These are phyloP conservation scores for Schizonepeta tenuifolia DNA, from an alignment of 257 asterid species.

Conservation along the genomic window DNA sequence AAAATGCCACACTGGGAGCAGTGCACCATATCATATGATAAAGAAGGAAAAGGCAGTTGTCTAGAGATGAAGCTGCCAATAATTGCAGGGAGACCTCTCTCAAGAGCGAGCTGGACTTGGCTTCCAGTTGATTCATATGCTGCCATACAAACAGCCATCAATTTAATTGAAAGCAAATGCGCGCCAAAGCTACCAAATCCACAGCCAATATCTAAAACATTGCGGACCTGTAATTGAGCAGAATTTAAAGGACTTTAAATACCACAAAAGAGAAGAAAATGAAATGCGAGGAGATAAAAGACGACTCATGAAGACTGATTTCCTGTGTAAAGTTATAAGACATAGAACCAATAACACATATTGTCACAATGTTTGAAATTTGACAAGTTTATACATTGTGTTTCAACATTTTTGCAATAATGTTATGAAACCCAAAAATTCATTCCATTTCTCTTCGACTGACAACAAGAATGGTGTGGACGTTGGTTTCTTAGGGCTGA, in stretches of 20 bases:
- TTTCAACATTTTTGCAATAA: no score
- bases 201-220: conserved; percentile 88
- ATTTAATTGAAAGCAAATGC: conserved; percentile 79
- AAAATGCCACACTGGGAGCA: conserved; percentile 91
- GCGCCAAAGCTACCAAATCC: conserved; percentile 99
- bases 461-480: no score
- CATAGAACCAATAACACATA: no score
- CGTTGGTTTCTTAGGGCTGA: no score
- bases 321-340: not conserved
- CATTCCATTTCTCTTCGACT: no score
- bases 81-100: conserved; percentile 98
- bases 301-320: not conserved
- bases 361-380: no score
- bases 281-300: not conserved
- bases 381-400: no score
- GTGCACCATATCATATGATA: conserved; percentile 95
- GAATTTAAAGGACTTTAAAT: conserved; percentile 27
- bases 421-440: no score
- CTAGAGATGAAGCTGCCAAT: conserved; percentile 79
- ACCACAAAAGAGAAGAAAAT: not conserved
- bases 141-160: conserved; percentile 95
- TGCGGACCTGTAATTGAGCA: conserved; percentile 72
- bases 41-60: conserved; percentile 91
- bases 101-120: conserved; percentile 96
- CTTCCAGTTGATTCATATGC: conserved; percentile 94